These are phyloP conservation scores for Rhodomyrtus psidioides DNA, from an alignment of 441 rosid genomes.

Conservation along the genomic window DNA sequence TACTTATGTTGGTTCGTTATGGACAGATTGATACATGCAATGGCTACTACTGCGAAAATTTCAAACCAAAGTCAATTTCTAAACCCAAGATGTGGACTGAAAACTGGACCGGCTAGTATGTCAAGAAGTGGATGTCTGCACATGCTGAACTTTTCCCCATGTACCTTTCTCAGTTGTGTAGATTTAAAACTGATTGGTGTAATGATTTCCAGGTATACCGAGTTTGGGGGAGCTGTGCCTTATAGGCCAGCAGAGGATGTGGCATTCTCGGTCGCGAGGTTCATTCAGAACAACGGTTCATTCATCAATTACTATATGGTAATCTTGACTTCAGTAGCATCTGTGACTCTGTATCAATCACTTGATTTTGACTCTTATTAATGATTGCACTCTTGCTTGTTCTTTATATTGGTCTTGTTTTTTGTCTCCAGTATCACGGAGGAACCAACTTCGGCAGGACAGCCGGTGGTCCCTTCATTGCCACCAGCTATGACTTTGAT, in stretches of 20 bases:
- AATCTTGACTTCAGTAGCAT: background rate
- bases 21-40: background rate
- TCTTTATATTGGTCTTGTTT: too few species aligned
- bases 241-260: conserved; percentile 8
- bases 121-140: background rate
- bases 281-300: conserved; percentile 1
- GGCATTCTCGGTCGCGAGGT: background rate
- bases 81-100: conserved; percentile 4
- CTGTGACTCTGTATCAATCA: background rate
- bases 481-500: too few species aligned
- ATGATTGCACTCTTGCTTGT: too few species aligned
- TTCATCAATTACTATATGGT: conserved; percentile 12
- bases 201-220: conserved; percentile 5
- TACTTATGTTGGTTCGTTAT: background rate
- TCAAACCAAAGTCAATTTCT: background rate
- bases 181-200: background rate
- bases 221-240: conserved; percentile 8
- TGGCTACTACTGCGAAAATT: background rate
- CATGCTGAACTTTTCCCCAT: background rate
- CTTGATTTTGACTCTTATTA: too few species aligned
- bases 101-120: background rate
- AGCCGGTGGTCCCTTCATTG: too few species aligned
- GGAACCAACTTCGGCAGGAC: too few species aligned
- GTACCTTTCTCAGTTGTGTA: background rate
- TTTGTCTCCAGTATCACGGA: too few species aligned